A percentile compares a stretch with the other conserved stretches of the same genome.
phyloP scores from a whole-genome alignment of 2,329 filamentous ascomycete genomes.

The Arthroderma uncinatum region DNA sequence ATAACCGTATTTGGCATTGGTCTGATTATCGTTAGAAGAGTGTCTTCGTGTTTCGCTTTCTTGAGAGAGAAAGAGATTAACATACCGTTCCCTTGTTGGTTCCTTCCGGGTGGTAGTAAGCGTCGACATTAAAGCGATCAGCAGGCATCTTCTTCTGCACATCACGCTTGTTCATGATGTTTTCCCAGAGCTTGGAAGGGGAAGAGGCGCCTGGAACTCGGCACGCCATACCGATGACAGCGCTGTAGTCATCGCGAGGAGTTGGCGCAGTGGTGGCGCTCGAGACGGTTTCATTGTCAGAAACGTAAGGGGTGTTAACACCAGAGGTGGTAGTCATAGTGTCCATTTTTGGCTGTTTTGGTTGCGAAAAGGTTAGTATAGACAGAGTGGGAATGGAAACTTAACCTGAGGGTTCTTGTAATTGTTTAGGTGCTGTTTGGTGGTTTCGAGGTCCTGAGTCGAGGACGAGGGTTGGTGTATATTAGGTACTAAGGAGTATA shows the following conservation, averaged over 20 bases:
- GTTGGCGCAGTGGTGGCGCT: conserved; percentile 6
- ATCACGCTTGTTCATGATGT: conserved; percentile 8
- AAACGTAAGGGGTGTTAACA: not conserved
- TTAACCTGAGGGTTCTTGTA: not conserved
- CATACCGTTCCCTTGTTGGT: conserved; percentile 11
- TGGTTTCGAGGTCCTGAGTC: not conserved
- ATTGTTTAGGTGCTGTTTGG: not conserved
- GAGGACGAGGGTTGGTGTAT: not conserved
- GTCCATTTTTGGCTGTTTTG: not conserved
- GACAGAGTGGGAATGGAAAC: not conserved
- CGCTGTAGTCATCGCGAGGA: conserved; percentile 3
- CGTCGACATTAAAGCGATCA: conserved; percentile 11
- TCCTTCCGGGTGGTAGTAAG: conserved; percentile 15
- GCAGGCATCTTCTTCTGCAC: conserved; percentile 10
- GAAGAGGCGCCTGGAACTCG: conserved; percentile 10
- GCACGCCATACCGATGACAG: conserved; percentile 10
- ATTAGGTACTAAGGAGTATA: conserved; percentile 3
- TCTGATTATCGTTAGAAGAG: not conserved
- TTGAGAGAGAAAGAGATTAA: not conserved
- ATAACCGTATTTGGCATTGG: conserved; percentile 12
- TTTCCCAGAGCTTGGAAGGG: conserved; percentile 11
- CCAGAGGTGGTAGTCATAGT: conserved; percentile 5
- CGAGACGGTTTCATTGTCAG: conserved; percentile 3
- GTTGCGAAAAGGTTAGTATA: not conserved
- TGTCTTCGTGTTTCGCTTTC: no score